Percentiles rank a stretch among this genome's conserved stretches.
Conservation (phyloP, 805 yeast genomes). For the Teunomyces panamensis region DNA sequence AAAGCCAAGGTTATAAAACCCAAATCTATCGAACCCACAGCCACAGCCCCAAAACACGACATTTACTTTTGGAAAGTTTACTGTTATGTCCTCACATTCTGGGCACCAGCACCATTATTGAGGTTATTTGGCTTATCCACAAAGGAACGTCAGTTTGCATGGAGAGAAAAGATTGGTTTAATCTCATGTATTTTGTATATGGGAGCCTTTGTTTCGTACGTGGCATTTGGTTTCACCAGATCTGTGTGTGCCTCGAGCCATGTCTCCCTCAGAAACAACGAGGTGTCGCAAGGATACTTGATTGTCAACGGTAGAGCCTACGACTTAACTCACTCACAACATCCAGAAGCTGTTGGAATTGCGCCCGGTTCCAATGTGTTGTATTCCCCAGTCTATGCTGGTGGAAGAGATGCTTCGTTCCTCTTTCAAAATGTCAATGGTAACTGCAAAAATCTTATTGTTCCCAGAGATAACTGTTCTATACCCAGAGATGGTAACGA, state of each 20-base stretch:
- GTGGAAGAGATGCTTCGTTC: conserved; percentile 81
- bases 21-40: conserved; percentile 9
- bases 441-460: conserved; percentile 76
- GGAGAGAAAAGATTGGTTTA: conserved; percentile 94
- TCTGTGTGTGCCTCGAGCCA: conserved; percentile 60
- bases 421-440: conserved; percentile 91
- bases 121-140: conserved; percentile 72
- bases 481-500: conserved; percentile 65
- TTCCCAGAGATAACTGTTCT: conserved; percentile 61
- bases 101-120: conserved; percentile 83
- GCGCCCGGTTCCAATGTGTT: conserved; percentile 65
- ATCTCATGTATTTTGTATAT: conserved; percentile 68
- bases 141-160: conserved; percentile 84
- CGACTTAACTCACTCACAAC: conserved; percentile 65
- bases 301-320: conserved; percentile 83
- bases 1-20: conserved; percentile 22
- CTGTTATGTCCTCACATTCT: conserved; percentile 78
- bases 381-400: conserved; percentile 85
- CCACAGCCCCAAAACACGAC: conserved; percentile 17
- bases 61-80: conserved; percentile 73
- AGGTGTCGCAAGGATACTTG: conserved; percentile 58
- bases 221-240: conserved; percentile 88
- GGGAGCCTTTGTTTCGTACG: conserved; percentile 77
- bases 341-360: conserved; percentile 82
- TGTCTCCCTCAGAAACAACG: conserved; percentile 54